These are phyloP conservation scores for Rhizophora apiculata DNA, from an alignment of 345 rosid species.

Conservation along the genomic window DNA sequence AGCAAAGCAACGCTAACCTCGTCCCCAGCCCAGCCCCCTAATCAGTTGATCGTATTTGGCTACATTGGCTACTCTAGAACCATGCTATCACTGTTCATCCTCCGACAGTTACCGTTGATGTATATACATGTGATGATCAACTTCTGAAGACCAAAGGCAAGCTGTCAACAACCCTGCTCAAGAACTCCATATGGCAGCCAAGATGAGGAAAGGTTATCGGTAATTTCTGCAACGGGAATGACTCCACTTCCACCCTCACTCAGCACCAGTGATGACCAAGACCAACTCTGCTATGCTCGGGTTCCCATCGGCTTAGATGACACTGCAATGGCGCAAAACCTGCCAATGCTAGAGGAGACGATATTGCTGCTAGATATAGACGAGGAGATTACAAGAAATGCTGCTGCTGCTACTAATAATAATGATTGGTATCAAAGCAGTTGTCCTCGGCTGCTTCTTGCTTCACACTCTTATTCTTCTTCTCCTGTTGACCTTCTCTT, in stretches of 20 bases:
- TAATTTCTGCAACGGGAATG: constrained; percentile 54
- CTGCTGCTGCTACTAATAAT: constrained; percentile 11
- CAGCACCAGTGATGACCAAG: constrained; percentile 25
- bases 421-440: constrained; percentile 30
- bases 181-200: constrained; percentile 51
- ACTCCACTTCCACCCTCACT: constrained; percentile 68
- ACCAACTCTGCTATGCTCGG: no score
- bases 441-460: no score
- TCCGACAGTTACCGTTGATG: no score
- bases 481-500: no score
- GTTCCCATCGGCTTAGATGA: neutral
- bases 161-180: constrained; percentile 20
- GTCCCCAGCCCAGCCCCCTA: neutral
- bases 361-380: constrained; percentile 73
- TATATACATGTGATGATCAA: no score
- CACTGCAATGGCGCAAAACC: neutral
- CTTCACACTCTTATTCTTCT: no score
- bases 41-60: no score
- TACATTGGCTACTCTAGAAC: no score
- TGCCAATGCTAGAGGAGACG: constrained; percentile 73
- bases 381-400: constrained; percentile 57
- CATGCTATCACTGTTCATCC: constrained; percentile 10
- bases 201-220: constrained; percentile 62
- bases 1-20: no score
- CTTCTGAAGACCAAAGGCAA: no score